A percentile compares a stretch with the other conserved stretches of the same genome.
phyloP scores from a whole-genome alignment of 441 rosid genomes.

The Mallotus japonicus region DNA sequence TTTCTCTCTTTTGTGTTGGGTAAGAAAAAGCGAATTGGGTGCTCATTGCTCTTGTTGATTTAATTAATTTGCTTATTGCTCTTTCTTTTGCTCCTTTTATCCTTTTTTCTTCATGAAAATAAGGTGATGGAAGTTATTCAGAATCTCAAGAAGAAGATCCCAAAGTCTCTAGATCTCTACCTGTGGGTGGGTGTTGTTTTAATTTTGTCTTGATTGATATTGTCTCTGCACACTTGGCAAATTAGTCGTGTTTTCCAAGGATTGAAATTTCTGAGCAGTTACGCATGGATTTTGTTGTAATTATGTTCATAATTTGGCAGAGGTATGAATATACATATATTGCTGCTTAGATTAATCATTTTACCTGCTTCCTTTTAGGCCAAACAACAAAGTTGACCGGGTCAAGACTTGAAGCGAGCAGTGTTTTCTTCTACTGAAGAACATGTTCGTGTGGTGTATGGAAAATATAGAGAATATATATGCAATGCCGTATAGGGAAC shows the following conservation, averaged over 20 bases:
- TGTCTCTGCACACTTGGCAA: neutral
- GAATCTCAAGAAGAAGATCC: slow-evolving; percentile 38
- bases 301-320: too few species aligned
- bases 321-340: neutral
- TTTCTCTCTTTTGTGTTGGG: too few species aligned
- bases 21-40: too few species aligned
- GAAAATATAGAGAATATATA: slow-evolving; percentile 72
- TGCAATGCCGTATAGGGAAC: slow-evolving; percentile 50
- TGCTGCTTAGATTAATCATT: slow-evolving; percentile 10
- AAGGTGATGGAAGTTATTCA: slow-evolving; percentile 50
- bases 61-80: neutral
- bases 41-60: neutral
- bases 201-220: neutral
- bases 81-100: neutral
- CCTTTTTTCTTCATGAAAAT: slow-evolving; percentile 16
- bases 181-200: neutral
- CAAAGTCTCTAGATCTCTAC: neutral
- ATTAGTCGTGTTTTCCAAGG: too few species aligned
- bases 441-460: slow-evolving; percentile 60
- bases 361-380: slow-evolving; percentile 23
- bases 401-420: slow-evolving; percentile 48
- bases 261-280: too few species aligned
- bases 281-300: too few species aligned
- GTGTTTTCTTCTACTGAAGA: slow-evolving; percentile 52
- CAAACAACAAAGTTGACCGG: slow-evolving; percentile 28